Percentiles rank a stretch among this genome's conserved stretches.
Conservation (phyloP, 495 filamentous ascomycete genomes). For the Lophiostoma macrostomum region DNA sequence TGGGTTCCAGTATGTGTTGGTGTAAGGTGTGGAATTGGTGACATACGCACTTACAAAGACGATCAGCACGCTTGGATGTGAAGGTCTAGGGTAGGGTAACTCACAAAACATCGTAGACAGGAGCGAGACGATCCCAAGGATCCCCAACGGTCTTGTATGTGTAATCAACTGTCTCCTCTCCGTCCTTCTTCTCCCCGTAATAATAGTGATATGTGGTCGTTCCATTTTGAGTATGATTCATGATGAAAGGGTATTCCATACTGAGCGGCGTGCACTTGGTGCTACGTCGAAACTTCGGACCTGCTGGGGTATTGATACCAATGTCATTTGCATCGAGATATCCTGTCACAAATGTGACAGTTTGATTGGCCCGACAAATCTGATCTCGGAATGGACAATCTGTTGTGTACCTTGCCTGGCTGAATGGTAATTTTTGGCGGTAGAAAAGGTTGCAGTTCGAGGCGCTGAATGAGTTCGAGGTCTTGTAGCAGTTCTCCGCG, state of each 20-base stretch:
- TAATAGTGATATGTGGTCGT: constrained; percentile 22
- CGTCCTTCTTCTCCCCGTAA: constrained; percentile 18
- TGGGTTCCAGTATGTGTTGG: background rate
- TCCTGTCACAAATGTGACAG: constrained; percentile 29
- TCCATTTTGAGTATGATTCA: constrained; percentile 8
- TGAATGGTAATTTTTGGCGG: constrained; percentile 26
- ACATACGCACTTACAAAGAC: background rate
- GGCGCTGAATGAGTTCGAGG: background rate
- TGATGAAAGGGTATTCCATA: constrained; percentile 22
- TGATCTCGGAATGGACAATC: constrained; percentile 30
- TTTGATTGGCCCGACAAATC: constrained; percentile 16
- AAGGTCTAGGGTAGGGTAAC: constrained; percentile 16
- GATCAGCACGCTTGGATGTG: background rate
- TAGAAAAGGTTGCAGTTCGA: constrained; percentile 30
- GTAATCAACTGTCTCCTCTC: background rate
- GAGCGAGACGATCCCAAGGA: constrained; percentile 27
- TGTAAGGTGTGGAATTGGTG: background rate
- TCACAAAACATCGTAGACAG: constrained; percentile 31
- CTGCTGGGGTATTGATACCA: constrained; percentile 21
- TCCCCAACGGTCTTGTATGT: constrained; percentile 26
- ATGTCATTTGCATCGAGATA: constrained; percentile 29
- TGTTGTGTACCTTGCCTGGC: background rate
- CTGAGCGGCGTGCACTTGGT: constrained; percentile 34
- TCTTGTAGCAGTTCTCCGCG: constrained; percentile 31
- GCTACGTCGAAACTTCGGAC: constrained; percentile 27